A percentile compares a stretch with the other conserved stretches of the same genome.
Conservation (phyloP, 495 filamentous ascomycete species). For the Hypoxylon lenormandii region DNA sequence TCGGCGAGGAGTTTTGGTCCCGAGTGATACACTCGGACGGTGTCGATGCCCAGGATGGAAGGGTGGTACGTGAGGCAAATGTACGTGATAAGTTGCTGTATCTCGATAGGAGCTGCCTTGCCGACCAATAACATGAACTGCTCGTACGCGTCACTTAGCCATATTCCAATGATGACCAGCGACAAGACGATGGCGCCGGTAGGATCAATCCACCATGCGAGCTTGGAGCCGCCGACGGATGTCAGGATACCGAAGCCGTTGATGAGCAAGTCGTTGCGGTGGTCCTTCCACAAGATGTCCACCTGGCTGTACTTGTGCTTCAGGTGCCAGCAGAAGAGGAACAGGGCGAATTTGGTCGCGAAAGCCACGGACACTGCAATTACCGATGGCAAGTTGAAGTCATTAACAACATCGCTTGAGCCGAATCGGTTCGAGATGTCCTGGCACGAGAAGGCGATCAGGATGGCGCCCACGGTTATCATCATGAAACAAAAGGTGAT, state of each 20-base stretch:
- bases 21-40: slow-evolving; percentile 90
- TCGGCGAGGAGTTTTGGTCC: slow-evolving; percentile 91
- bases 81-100: slow-evolving; percentile 95
- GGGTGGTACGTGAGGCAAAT: slow-evolving; percentile 94
- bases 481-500: slow-evolving; percentile 98
- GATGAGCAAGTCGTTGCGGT: slow-evolving; percentile 88
- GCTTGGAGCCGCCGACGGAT: slow-evolving; percentile 83
- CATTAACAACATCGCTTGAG: slow-evolving; percentile 58
- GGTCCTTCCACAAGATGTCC: slow-evolving; percentile 91
- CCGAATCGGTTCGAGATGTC: slow-evolving; percentile 68
- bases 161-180: slow-evolving; percentile 77
- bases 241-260: slow-evolving; percentile 93
- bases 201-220: slow-evolving; percentile 95
- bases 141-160: slow-evolving; percentile 84
- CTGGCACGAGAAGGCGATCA: slow-evolving; percentile 85
- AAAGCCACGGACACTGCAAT: slow-evolving; percentile 90
- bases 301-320: slow-evolving; percentile 88
- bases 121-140: slow-evolving; percentile 94
- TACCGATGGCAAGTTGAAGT: slow-evolving; percentile 85
- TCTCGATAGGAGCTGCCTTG: slow-evolving; percentile 83
- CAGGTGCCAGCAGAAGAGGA: slow-evolving; percentile 91
- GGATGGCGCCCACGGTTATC: slow-evolving; percentile 87
- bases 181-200: slow-evolving; percentile 90
- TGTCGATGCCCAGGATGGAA: slow-evolving; percentile 84
- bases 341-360: slow-evolving; percentile 81